phyloP scores from a whole-genome alignment of 2,329 filamentous ascomycete species.

The Ophiostoma montium region DNA sequence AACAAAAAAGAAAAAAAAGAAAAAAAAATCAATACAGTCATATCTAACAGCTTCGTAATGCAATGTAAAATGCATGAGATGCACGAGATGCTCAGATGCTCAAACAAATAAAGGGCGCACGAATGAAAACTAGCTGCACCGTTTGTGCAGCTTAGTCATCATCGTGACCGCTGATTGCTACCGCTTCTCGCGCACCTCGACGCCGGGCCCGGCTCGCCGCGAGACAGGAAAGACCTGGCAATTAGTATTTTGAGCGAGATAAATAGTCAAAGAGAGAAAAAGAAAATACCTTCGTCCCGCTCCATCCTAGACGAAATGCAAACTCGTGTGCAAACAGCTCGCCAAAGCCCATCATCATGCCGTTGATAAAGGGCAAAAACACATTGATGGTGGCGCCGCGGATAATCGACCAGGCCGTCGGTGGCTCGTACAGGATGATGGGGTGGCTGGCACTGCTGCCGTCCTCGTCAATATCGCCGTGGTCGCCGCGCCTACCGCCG shows the following conservation, averaged over 20 bases:
- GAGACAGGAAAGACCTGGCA: slow-evolving; percentile 42
- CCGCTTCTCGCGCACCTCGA: slow-evolving; percentile 62
- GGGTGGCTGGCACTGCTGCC: slow-evolving; percentile 31
- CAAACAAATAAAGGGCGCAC: no score
- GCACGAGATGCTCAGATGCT: no score
- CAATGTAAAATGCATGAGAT: no score
- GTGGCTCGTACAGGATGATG: slow-evolving; percentile 76
- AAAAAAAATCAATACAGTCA: no score
- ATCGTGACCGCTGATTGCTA: slow-evolving; percentile 16
- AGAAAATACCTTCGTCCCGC: slow-evolving; percentile 68
- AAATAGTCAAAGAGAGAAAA: background rate
- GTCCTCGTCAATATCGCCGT: background rate
- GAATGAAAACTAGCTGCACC: no score
- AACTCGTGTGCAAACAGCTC: slow-evolving; percentile 94
- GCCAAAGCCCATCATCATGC: slow-evolving; percentile 94
- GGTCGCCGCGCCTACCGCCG: slow-evolving; percentile 11
- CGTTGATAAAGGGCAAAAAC: slow-evolving; percentile 90
- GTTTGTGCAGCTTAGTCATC: background rate
- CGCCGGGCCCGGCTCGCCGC: slow-evolving; percentile 64
- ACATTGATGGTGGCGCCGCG: slow-evolving; percentile 90
- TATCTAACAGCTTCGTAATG: no score
- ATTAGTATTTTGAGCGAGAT: slow-evolving; percentile 6
- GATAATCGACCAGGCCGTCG: slow-evolving; percentile 72
- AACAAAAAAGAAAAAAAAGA: background rate
- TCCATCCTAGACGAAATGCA: slow-evolving; percentile 86